phyloP scores from a whole-genome alignment of 2,329 filamentous ascomycete genomes.

The Talaromyces sp. region DNA sequence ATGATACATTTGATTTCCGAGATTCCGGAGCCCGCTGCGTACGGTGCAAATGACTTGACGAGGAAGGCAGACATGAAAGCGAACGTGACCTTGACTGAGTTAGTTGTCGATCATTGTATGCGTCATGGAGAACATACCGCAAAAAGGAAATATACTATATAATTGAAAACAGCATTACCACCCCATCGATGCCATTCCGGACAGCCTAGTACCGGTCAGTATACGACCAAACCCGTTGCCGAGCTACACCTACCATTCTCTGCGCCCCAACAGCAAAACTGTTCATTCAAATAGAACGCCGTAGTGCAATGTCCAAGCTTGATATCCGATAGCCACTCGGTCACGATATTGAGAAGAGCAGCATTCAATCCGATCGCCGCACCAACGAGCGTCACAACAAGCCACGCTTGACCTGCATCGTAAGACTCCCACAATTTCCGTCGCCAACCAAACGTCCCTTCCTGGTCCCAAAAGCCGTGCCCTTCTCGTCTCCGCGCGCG shows the following conservation, averaged over 20 bases:
- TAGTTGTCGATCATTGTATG: not conserved
- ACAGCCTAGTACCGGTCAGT: conserved; percentile 57
- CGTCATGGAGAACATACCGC: conserved; percentile 51
- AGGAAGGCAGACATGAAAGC: conserved; percentile 77
- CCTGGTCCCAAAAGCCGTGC: conserved; percentile 67
- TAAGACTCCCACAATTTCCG: conserved; percentile 80
- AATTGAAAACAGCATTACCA: conserved; percentile 72
- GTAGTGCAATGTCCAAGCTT: conserved; percentile 95
- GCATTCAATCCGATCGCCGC: conserved; percentile 91
- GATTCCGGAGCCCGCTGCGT: conserved; percentile 93
- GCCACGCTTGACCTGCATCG: conserved; percentile 95
- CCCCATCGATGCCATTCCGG: conserved; percentile 89
- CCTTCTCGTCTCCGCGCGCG: conserved; percentile 71
- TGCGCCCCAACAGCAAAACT: conserved; percentile 96
- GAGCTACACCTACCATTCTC: conserved; percentile 62
- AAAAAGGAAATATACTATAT: conserved; percentile 82
- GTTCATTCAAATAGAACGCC: conserved; percentile 94
- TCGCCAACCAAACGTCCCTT: conserved; percentile 71
- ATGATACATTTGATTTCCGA: conserved; percentile 99
- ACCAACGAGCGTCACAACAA: conserved; percentile 89
- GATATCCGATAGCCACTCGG: conserved; percentile 93
- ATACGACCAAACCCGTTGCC: not conserved
- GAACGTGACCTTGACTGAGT: conserved; percentile 61
- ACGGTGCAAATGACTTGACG: conserved; percentile 89
- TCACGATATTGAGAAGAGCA: conserved; percentile 88